Base-by-base conservation (phyloP, 2,329 filamentous ascomycete species). In the Paecilomyces formosus region DNA sequence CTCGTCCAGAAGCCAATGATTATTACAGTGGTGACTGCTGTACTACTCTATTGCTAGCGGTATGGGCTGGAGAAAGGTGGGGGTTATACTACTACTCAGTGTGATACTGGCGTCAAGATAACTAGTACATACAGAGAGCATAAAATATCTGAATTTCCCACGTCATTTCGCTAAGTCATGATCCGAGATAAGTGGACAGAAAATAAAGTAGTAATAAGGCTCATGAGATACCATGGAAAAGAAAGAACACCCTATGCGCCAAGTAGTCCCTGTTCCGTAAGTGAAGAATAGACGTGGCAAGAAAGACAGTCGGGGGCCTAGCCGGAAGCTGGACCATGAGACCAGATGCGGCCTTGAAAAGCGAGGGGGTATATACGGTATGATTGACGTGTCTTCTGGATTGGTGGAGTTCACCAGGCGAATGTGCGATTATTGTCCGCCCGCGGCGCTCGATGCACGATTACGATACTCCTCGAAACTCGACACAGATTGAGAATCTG, bases 401-500 rank as follows among this genome's bases (percentile, higher is more conserved):
- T 45, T 18, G n/a, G 15, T 6, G n/a, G 35, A 7, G 35, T n/a
- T 7, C 8, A 9, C 15, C 18, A 18, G 13, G n/a, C 3, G 39
- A 24, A 8, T 11, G 49, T 52, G n/a, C 9, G 21, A 52, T 28
- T 52, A 28, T 21, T 52, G 22, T 22, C 50, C 50, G 50, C 50
- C 50, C 7, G 26, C 26, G 11, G 50, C 50, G 12, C 24, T 52
- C 21, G 50, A 68, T 5, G 74, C 71, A 55, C 72, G 73, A 50
- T 68, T 74, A 55, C 76, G 72, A 66, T 78, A 80, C 58, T 79
- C 76, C 59, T 76, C 73, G 60, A 80, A 80, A 55, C 68, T 78
- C 1, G 67, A 66, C 35, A 65, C 59, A 50, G 66, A 57, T 26
- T 61, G 58, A 18, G 59, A 53, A 35, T 62, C 61, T 11, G 63